These are phyloP conservation scores for Melanomma pulvis-pyrius DNA, from an alignment of 495 filamentous ascomycete genomes.

Conservation along the genomic window DNA sequence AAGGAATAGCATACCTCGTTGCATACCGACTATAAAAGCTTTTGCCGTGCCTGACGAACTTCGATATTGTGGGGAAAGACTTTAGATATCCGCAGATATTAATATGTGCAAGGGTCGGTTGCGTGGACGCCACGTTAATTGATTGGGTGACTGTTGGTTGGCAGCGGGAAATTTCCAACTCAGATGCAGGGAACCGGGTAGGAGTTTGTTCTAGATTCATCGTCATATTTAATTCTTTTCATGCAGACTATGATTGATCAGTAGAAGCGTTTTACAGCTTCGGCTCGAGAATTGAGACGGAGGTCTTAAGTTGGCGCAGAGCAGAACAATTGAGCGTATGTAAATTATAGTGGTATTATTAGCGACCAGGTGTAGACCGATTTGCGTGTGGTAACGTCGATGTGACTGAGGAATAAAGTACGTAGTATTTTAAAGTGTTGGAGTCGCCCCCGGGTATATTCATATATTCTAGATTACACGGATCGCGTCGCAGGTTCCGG, in stretches of 20 bases:
- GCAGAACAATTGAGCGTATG: not conserved
- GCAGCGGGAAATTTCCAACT: constrained; percentile 11
- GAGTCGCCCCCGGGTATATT: constrained; percentile 9
- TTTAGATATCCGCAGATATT: not conserved
- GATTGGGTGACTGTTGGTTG: constrained; percentile 3
- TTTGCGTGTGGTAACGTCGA: constrained; percentile 13
- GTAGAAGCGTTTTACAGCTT: not conserved
- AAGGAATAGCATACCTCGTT: constrained; percentile 1
- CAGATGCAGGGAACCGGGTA: constrained; percentile 13
- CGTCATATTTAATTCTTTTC: constrained; percentile 7
- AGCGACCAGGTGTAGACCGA: not conserved
- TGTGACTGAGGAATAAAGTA: constrained; percentile 1
- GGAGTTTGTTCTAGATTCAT: constrained; percentile 4
- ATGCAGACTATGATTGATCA: not conserved
- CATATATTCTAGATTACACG: constrained; percentile 7
- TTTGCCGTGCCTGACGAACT: constrained; percentile 12
- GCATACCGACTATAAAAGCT: not conserved
- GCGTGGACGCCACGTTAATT: constrained; percentile 28
- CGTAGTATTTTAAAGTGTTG: constrained; percentile 1
- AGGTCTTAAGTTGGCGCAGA: not conserved
- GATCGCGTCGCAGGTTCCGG: not conserved
- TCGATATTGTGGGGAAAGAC: constrained; percentile 2
- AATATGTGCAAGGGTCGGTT: constrained; percentile 7
- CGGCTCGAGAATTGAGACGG: not conserved
- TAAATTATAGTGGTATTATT: constrained; percentile 10